These are phyloP conservation scores for Leccinum subtestaceum DNA, from an alignment of 768 basidiomycete genomes.

Conservation along the genomic window DNA sequence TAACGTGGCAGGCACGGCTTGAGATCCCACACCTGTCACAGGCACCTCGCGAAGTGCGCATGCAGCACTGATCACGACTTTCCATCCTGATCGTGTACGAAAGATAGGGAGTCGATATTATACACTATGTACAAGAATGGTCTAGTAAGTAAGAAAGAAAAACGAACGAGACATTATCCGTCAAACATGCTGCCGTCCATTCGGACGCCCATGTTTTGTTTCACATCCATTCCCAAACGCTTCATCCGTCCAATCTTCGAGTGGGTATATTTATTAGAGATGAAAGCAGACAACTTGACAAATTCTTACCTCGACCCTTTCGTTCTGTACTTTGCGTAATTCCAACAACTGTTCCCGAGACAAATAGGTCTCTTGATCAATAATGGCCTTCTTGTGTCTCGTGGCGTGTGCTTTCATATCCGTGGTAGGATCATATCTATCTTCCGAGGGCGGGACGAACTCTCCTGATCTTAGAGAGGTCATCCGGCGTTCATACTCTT, in stretches of 20 bases:
- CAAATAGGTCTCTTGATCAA: constrained; percentile 73
- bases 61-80: constrained; percentile 1
- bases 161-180: constrained; percentile 24
- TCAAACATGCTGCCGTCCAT: constrained; percentile 77
- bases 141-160: background rate
- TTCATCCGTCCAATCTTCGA: constrained; percentile 78
- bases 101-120: background rate
- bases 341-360: constrained; percentile 79
- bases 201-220: constrained; percentile 79
- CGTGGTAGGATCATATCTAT: constrained; percentile 76
- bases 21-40: background rate
- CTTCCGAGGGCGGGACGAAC: constrained; percentile 66
- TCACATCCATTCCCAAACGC: constrained; percentile 82
- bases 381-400: constrained; percentile 63
- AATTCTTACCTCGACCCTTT: constrained; percentile 67
- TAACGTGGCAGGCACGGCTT: constrained; percentile 7
- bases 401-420: constrained; percentile 77
- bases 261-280: background rate
- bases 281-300: background rate
- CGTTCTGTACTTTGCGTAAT: constrained; percentile 78
- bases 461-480: constrained; percentile 80
- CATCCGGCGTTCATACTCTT: constrained; percentile 83
- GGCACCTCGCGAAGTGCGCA: constrained; percentile 14
- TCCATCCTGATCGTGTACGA: constrained; percentile 2
- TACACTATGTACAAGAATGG: background rate